Evolutionary conservation across 257 asterid genomes (phyloP), one percentile per base, ranked within the genome.

Genomic region (Scutellaria galericulata): DNA sequence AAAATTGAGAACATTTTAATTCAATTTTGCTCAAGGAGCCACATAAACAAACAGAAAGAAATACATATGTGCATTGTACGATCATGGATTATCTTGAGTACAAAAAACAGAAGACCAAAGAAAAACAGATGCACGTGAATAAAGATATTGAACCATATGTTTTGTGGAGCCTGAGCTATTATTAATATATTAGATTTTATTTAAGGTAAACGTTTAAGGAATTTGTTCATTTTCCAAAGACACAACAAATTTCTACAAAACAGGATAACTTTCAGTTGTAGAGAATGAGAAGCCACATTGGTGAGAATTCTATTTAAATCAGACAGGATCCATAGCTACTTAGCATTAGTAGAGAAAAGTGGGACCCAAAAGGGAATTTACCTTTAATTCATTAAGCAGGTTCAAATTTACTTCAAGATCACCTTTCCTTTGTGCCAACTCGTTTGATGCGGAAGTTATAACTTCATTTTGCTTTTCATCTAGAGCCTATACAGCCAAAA

Each of bases 381-480:
- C 99, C 98, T 90, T 95, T 81, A 95, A 81, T 77, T 95, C 96
- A 70, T 80, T 88, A 70, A 89, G 85, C 87, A 95, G 83, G 84
- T 89, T 92, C 56, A 95, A 77, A 76, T 95, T 92, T 74, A 88
- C 94, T 90, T 95, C 98, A 75, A 95, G 96, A 62, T 92, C 96
- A 27, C 92, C 93, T 83, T 92, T 95, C 86, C 99, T 90, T 62
- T 82, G 81, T 62, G 86, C 89, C 86, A 94, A 84, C 82, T 92
- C 98, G 55, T 87, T 88, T 58, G 99, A 88, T 24, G 96, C 94
- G 71, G 97, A 82, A 72, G 80, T 82, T 81, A 95, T 84, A 71
- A 92, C 91, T 83, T 95, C 99, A 70, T 74, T 88, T 80, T 95
- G 97, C 85, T 90, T 92, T 80, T 92, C 97, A 84, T 95, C 99